Evolutionary conservation across 495 filamentous ascomycete species (phyloP), one percentile per base, ranked within the genome.

Genomic region (Penicillium steckii): DNA sequence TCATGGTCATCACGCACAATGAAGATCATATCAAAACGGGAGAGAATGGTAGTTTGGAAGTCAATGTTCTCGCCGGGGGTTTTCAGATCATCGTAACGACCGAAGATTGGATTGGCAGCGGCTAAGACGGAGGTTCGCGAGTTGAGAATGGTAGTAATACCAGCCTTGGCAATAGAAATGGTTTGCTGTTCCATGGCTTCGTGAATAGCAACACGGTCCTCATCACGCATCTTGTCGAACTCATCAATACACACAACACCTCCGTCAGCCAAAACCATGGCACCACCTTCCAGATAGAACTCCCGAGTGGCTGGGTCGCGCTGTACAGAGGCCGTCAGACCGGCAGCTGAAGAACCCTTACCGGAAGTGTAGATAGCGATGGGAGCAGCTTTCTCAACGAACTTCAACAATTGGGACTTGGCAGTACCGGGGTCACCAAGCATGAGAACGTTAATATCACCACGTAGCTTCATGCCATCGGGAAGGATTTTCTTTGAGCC

Each of bases 101-200:
- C 95, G 60, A 97, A 99, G 52, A 97, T 89, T 13, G 95, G 95
- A 70, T 99, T 99, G 19, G 95, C 95, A 7, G 95, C 95, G 7
- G 95, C 95, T 18, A 99, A 80, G 2, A 99, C 95, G 2, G 90
- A 95, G 1, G 95, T 97, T 47, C 95, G 78, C 2, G 95, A 91
- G 66, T 99, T 99, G 21, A 99, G 81, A 54, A 99, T 97, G 1
- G 95, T 99, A 13, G 95, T 99, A 61, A 99, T 97, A 62, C 95
- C 95, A 4, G 95, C 95, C 71, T 99, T 99, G 56, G 95, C 95
- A 61, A 99, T 97, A 8, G 95, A 99, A 51, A 99, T 99, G 6
- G 95, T 99, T 71, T 99, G 95, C 71, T 99, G 95, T 64, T 99
- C 95, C 95, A 99, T 99, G 51, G 95, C 95, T 81, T 99, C 95